A percentile compares a stretch with the other conserved stretches of the same genome.
Conservation (phyloP, 441 rosid species). For the Gossypium schwendimanii region DNA sequence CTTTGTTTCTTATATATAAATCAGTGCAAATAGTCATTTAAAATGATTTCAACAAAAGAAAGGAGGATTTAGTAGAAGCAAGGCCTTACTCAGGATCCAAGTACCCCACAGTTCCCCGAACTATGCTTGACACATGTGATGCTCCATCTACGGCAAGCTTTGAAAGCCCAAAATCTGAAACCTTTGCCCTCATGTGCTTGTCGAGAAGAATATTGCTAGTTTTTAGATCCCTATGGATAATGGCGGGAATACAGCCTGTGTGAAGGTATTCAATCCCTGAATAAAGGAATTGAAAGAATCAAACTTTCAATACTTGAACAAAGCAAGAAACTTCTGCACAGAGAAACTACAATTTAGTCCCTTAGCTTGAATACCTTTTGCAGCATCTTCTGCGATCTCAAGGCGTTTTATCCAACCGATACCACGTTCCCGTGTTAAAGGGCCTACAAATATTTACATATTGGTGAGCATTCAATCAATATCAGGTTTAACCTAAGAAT, state of each 20-base stretch:
- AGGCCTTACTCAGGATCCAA: conserved; percentile 87
- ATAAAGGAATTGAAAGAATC: conserved; percentile 12
- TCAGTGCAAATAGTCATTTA: not conserved
- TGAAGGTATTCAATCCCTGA: conserved; percentile 96
- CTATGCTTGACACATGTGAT: conserved; percentile 95
- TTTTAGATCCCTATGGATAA: conserved; percentile 91
- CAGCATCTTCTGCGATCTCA: conserved; percentile 94
- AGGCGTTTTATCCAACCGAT: conserved; percentile 88
- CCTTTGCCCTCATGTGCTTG: conserved; percentile 79
- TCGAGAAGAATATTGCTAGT: conserved; percentile 95
- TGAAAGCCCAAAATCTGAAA: conserved; percentile 92
- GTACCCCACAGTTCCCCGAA: conserved; percentile 95
- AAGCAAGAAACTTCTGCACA: not conserved
- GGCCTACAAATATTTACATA: conserved; percentile 33
- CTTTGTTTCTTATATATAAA: not conserved
- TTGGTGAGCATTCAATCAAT: conserved; percentile 9
- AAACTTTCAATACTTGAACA: not conserved
- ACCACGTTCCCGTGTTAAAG: conserved; percentile 46
- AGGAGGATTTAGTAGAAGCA: conserved; percentile 4
- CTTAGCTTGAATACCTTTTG: conserved; percentile 47
- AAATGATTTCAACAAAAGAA: conserved; percentile 3
- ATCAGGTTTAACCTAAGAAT: not conserved
- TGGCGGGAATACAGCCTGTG: conserved; percentile 90
- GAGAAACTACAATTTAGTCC: not conserved
- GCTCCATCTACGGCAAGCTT: conserved; percentile 79